phyloP scores from a whole-genome alignment of 1,139 yeast genomes.

The Diutina mesorugosa region DNA sequence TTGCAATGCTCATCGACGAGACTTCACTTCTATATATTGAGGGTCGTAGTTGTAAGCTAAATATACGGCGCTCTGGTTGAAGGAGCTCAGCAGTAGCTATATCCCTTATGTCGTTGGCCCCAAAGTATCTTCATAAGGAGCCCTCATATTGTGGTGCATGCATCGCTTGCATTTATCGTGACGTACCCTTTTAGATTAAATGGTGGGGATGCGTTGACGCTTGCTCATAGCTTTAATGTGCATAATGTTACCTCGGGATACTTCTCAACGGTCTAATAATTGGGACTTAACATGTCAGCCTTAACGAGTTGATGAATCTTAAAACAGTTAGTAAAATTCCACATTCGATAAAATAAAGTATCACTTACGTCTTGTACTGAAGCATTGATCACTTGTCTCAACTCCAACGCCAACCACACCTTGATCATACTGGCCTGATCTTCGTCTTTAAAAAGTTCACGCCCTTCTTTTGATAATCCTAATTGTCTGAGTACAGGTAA shows the following conservation, averaged over 20 bases:
- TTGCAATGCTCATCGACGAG: too few species aligned
- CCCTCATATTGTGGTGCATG: neutral
- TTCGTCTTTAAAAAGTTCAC: slow-evolving; percentile 41
- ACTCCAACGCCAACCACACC: slow-evolving; percentile 86
- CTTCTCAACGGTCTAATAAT: slow-evolving; percentile 13
- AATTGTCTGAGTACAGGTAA: slow-evolving; percentile 79
- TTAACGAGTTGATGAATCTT: slow-evolving; percentile 33
- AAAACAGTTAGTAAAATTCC: slow-evolving; percentile 14
- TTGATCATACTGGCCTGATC: slow-evolving; percentile 69
- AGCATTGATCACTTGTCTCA: slow-evolving; percentile 74
- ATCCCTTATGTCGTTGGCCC: too few species aligned
- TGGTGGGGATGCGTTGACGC: neutral
- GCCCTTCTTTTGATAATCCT: slow-evolving; percentile 58
- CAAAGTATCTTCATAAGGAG: too few species aligned
- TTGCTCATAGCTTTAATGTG: neutral
- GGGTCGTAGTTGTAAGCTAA: too few species aligned
- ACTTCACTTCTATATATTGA: too few species aligned
- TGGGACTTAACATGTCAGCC: slow-evolving; percentile 39
- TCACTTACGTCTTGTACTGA: slow-evolving; percentile 66
- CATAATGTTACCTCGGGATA: neutral
- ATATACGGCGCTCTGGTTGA: too few species aligned
- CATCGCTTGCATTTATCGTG: neutral
- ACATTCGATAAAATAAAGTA: slow-evolving; percentile 5
- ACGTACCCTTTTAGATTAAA: neutral
- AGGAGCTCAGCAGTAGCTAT: too few species aligned